Evolutionary conservation across 2,329 filamentous ascomycete genomes (phyloP).

Genomic region (Penicillium paneum): DNA sequence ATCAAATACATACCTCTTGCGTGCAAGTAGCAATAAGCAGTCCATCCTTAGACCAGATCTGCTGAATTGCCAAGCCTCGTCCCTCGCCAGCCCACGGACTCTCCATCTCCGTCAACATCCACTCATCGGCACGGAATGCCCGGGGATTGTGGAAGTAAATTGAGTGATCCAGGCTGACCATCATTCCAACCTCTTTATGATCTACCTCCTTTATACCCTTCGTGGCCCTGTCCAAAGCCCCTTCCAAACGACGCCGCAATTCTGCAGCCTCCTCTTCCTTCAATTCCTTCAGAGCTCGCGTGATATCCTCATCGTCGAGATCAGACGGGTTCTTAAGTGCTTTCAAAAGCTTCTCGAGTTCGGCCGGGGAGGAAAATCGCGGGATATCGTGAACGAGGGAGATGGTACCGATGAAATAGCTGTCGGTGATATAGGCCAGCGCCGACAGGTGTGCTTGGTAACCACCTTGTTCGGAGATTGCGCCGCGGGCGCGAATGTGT

Average conservation of each 20-base stretch:
- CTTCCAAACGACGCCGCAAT: slow-evolving; percentile 35
- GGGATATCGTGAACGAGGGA: slow-evolving; percentile 76
- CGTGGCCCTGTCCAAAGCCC: slow-evolving; percentile 31
- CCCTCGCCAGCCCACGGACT: slow-evolving; percentile 53
- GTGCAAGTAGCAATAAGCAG: slow-evolving; percentile 50
- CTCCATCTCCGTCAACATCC: slow-evolving; percentile 51
- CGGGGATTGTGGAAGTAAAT: slow-evolving; percentile 53
- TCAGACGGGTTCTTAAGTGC: slow-evolving; percentile 45
- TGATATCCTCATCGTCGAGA: slow-evolving; percentile 41
- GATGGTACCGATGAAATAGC: slow-evolving; percentile 89
- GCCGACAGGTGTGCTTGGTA: slow-evolving; percentile 79
- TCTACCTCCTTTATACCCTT: slow-evolving; percentile 23
- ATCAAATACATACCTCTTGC: slow-evolving; percentile 44
- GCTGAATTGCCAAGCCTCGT: slow-evolving; percentile 48
- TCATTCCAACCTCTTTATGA: slow-evolving; percentile 46
- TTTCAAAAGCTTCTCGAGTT: slow-evolving; percentile 40
- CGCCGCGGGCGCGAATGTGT: slow-evolving; percentile 52
- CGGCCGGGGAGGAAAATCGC: slow-evolving; percentile 60
- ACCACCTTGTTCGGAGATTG: slow-evolving; percentile 69
- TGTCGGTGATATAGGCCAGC: slow-evolving; percentile 89
- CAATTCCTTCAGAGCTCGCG: slow-evolving; percentile 41
- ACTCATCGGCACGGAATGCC: slow-evolving; percentile 50
- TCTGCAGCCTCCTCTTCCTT: slow-evolving; percentile 44
- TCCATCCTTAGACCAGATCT: slow-evolving; percentile 50
- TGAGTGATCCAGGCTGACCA: slow-evolving; percentile 51